Base-by-base conservation (phyloP, 805 yeast genomes). In the Lachancea meyersii region DNA sequence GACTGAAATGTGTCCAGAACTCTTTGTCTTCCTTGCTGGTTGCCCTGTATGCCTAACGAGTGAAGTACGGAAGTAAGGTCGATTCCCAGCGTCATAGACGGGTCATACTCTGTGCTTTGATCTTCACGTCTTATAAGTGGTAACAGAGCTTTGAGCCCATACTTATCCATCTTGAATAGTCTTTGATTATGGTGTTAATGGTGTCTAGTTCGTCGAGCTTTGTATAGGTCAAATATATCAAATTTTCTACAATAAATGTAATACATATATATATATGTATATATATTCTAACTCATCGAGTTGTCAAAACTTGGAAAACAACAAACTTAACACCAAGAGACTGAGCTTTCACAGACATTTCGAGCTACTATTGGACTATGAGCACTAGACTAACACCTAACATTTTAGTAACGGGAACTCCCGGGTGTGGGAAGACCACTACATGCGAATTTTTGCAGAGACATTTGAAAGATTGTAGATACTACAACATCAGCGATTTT, bases 401-500 rank as follows among this genome's bases (percentile, higher is more conserved):
- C 61, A 80, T 93, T 32, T 76, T 93, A 31, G 76, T 93, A 36
- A 93, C 97, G 2, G 98, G 98, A 3, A 91, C 97, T 3, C 98
- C 98, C 19, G 91, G 70, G 6, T 60, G 69, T 51, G 70, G 69
- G 47, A 65, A 57, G 54, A 58, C 61, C 3, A 55, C 57, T 14
- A 57, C 63, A 5, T 60, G 65, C 32, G 65, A 57, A 31, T 44
- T 58, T 19, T 39, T 57, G 31, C 52, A 52, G 33, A 47, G 58
- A 31, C 37, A 53, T 31, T 46, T 58, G 26, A 67, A 75, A 6
- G 79, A 72, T 5, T 63, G 60, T 38, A 57, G 47, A n/a, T 70
- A 72, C 32, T 73, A 85, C 49, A 75, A 81, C 50, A 77, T 93
- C 46, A 83, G 91, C 54, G 87, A 84, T 35, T 73, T 84, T 56